Evolutionary conservation across 1,284 basidiomycete species (phyloP).

Genomic region (Leccinum huronense): DNA sequence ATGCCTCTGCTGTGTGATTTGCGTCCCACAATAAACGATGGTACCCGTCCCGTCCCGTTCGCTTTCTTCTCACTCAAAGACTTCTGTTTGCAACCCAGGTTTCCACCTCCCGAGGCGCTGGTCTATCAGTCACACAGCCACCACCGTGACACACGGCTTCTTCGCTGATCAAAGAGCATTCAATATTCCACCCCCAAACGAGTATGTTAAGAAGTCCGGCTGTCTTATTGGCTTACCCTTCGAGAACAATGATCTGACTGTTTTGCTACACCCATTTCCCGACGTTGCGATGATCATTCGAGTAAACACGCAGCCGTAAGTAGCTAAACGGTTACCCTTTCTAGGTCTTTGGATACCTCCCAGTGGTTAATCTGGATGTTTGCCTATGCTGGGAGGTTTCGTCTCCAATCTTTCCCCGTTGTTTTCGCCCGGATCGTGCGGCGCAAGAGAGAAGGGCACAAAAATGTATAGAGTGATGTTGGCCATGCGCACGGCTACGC

Average conservation of each 20-base stretch:
- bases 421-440: slow-evolving; percentile 23
- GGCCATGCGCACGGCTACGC: slow-evolving; percentile 12
- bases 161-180: slow-evolving; percentile 26
- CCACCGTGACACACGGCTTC: slow-evolving; percentile 20
- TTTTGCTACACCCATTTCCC: slow-evolving; percentile 13
- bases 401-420: slow-evolving; percentile 24
- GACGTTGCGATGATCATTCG: slow-evolving; percentile 14
- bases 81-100: not conserved
- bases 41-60: slow-evolving; percentile 5
- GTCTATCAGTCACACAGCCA: slow-evolving; percentile 3
- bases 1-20: slow-evolving; percentile 15
- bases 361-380: slow-evolving; percentile 10
- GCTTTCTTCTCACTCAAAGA: not conserved
- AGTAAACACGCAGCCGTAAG: slow-evolving; percentile 19
- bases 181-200: slow-evolving; percentile 11
- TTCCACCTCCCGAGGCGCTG: slow-evolving; percentile 1
- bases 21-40: slow-evolving; percentile 19
- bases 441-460: slow-evolving; percentile 32
- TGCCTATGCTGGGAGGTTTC: slow-evolving; percentile 13
- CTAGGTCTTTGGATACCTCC: slow-evolving; percentile 12
- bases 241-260: slow-evolving; percentile 19
- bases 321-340: slow-evolving; percentile 21
- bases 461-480: slow-evolving; percentile 30
- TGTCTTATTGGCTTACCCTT: slow-evolving; percentile 22
- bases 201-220: slow-evolving; percentile 28